Conservation (phyloP, 208 protist genomes). For the Jaenimonas drosophilae region DNA sequence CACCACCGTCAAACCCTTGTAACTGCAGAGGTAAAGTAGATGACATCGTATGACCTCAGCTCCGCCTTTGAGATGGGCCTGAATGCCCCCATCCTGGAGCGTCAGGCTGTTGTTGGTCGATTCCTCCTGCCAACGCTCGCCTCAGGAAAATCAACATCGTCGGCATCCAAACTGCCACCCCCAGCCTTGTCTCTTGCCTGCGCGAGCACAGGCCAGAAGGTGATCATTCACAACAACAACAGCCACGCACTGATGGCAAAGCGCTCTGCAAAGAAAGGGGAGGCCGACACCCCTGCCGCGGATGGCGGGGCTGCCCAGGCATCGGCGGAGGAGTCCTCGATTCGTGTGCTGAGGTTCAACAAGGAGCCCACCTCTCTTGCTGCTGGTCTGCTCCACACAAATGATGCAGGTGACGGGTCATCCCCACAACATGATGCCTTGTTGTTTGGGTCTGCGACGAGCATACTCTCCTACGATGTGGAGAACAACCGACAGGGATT, state of each 20-base stretch:
- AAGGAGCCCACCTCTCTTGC: conserved; percentile 69
- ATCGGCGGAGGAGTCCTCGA: conserved; percentile 14
- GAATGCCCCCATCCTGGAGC: conserved; percentile 28
- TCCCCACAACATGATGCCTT: conserved; percentile 54
- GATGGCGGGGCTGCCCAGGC: not conserved
- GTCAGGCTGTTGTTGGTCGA: conserved; percentile 48
- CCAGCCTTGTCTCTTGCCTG: conserved; percentile 44
- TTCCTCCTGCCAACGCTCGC: conserved; percentile 29
- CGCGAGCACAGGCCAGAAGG: conserved; percentile 56
- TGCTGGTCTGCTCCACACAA: conserved; percentile 28
- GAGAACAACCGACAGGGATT: conserved; percentile 88
- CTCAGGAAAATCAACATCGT: too few species aligned
- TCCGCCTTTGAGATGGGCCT: conserved; percentile 57
- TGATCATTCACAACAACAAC: conserved; percentile 87
- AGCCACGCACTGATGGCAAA: conserved; percentile 17
- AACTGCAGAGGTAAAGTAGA: conserved; percentile 21
- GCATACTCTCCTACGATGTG: conserved; percentile 89
- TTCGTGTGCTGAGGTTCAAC: conserved; percentile 84
- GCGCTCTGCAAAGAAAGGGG: conserved; percentile 25
- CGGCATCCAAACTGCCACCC: conserved; percentile 12
- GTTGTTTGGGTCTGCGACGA: conserved; percentile 82
- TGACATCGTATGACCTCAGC: conserved; percentile 42
- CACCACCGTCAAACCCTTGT: conserved; percentile 5
- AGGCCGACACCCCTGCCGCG: not conserved
- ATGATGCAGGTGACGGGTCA: conserved; percentile 5